These are phyloP conservation scores for Coemansia sp. DNA, from an alignment of 192 early-diverging fungal species.

Conservation along the genomic window DNA sequence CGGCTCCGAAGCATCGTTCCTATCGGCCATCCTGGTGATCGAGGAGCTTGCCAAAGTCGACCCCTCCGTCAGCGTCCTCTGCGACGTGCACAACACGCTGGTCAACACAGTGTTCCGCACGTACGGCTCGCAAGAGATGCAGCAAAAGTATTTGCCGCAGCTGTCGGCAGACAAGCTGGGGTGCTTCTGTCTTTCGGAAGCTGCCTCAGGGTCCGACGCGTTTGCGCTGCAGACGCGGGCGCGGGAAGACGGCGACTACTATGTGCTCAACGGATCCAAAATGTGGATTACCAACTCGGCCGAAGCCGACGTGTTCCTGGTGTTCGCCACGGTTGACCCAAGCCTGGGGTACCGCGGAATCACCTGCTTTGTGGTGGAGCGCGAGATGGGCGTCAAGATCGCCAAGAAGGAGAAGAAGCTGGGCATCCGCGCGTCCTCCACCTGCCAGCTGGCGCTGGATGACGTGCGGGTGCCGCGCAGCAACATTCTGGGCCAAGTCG, in stretches of 20 bases:
- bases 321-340: slow-evolving; percentile 97
- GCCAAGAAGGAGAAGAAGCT: slow-evolving; percentile 98
- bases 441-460: slow-evolving; percentile 92
- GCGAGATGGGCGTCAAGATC: slow-evolving; percentile 85
- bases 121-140: slow-evolving; percentile 70
- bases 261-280: slow-evolving; percentile 81
- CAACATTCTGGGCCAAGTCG: slow-evolving; percentile 90
- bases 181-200: slow-evolving; percentile 93
- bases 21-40: slow-evolving; percentile 78
- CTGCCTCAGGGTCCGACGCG: slow-evolving; percentile 88
- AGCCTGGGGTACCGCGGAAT: slow-evolving; percentile 94
- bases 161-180: slow-evolving; percentile 82
- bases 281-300: slow-evolving; percentile 98
- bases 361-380: slow-evolving; percentile 94
- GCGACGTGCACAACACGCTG: slow-evolving; percentile 97
- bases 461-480: slow-evolving; percentile 79
- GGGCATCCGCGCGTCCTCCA: slow-evolving; percentile 95
- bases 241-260: slow-evolving; percentile 82
- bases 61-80: slow-evolving; percentile 83
- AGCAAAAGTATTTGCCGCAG: slow-evolving; percentile 82
- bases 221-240: slow-evolving; percentile 89
- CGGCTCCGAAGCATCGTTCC: slow-evolving; percentile 80
- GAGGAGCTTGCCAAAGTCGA: slow-evolving; percentile 97
- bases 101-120: slow-evolving; percentile 90
- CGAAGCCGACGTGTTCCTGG: slow-evolving; percentile 93